Conservation (phyloP, 768 basidiomycete genomes). For the Russula dissimulans region DNA sequence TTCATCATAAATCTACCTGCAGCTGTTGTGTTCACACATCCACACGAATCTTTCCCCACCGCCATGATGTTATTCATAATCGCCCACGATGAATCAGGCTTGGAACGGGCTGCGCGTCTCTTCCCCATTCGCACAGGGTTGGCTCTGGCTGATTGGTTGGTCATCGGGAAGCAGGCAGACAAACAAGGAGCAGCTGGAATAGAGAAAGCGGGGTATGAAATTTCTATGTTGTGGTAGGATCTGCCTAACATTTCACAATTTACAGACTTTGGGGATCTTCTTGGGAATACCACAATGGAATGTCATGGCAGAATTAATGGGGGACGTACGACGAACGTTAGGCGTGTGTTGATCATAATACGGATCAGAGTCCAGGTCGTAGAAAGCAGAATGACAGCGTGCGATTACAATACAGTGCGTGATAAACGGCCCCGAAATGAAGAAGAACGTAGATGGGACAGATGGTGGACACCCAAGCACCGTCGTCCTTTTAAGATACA, state of each 20-base stretch:
- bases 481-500: constrained; percentile 40
- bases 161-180: constrained; percentile 47
- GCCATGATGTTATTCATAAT: constrained; percentile 47
- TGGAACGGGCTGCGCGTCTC: constrained; percentile 62
- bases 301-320: constrained; percentile 25
- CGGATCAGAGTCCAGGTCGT: constrained; percentile 39
- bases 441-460: constrained; percentile 50
- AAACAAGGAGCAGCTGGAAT: constrained; percentile 61
- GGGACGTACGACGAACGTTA: constrained; percentile 24
- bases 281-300: constrained; percentile 29
- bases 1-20: constrained; percentile 17
- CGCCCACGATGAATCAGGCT: constrained; percentile 43
- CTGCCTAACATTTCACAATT: constrained; percentile 15
- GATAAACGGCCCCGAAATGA: constrained; percentile 38
- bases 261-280: constrained; percentile 27
- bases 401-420: constrained; percentile 85
- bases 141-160: constrained; percentile 67
- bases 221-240: constrained; percentile 10
- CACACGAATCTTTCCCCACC: constrained; percentile 38
- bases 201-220: constrained; percentile 62
- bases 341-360: constrained; percentile 30
- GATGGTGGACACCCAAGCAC: constrained; percentile 46
- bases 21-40: constrained; percentile 56
- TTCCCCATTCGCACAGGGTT: constrained; percentile 83
- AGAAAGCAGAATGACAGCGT: constrained; percentile 38